phyloP scores from a whole-genome alignment of 805 yeast genomes.

The Yarrowia yakushimensis region DNA sequence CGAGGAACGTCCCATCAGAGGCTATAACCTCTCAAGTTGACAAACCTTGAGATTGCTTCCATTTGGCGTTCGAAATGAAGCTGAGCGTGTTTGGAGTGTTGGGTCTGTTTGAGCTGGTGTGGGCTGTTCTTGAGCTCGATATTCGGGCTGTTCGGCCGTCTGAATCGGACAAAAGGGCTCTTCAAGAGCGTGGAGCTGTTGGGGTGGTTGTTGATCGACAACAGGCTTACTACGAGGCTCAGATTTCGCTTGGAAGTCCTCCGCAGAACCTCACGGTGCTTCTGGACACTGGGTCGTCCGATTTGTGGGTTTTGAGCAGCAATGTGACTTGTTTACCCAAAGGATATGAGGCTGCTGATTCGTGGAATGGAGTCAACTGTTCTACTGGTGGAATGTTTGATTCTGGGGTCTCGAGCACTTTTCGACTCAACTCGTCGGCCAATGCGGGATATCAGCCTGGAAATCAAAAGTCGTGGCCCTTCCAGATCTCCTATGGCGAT shows the following conservation, averaged over 20 bases:
- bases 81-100: background rate
- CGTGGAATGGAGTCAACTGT: slow-evolving; percentile 5
- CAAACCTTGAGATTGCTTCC: background rate
- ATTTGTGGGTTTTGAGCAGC: background rate
- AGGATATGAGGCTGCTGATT: background rate
- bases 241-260: background rate
- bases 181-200: background rate
- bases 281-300: slow-evolving; percentile 8
- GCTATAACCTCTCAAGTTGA: background rate
- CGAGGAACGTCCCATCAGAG: too few species aligned
- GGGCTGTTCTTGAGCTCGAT: background rate
- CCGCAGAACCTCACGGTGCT: slow-evolving; percentile 1
- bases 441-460: background rate
- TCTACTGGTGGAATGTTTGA: background rate
- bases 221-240: background rate
- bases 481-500: slow-evolving; percentile 45
- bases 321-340: background rate
- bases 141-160: background rate
- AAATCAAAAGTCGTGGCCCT: slow-evolving; percentile 30
- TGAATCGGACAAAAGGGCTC: background rate
- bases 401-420: background rate
- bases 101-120: background rate
- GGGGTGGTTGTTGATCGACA: background rate
- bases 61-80: background rate
- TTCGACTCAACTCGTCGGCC: slow-evolving; percentile 30